Base-by-base conservation (phyloP, 495 filamentous ascomycete genomes). In the Aspergillus egyptiacus region DNA sequence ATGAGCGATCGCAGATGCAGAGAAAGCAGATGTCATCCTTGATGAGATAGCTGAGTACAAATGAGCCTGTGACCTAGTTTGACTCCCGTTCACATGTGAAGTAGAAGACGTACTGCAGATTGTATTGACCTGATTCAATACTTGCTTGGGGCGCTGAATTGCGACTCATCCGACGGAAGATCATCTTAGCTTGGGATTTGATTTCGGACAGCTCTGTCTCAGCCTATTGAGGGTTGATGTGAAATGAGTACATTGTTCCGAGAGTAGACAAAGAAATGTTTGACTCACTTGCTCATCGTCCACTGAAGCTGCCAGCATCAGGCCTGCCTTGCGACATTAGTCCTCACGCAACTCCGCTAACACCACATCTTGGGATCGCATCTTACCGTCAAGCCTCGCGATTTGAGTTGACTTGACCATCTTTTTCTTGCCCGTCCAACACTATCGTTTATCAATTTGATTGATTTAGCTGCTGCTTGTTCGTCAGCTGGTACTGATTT, bases 391-490 rank as follows among this genome's bases (percentile, higher is more conserved):
- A 44, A 98, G 75, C 64, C 93, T 78, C 41, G 87, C 84, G 59
- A 98, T 96, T 66, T 94, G 87, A 33, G 93, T 98, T 64, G 90
- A 94, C 68, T 84, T 85, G 55, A 97, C 91, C 93, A 96, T 96
- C 25, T 60, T 79, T 67, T 4, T 2, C 14, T 27, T 25, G 27
- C 44, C 7, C 6, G 1, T 25, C 28, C 27, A 24, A 1, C 28
- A 14, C 7, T 50, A 43, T 40, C 30, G 13, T 35, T 14, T 22
- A 22, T 28, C 32, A n/a, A n/a, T 30, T 35, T 43, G 38, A 27
- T n/a, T 27, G 14, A 30, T 10, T 17, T 6, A 37, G 31, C 27
- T 43, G n/a, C n/a, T 25, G 41, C 9, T 39, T 8, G 33, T 8
- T 39, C 28, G 17, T 3, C 8, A 3, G 28, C 6, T 30, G 8